Base-by-base conservation (phyloP, 495 filamentous ascomycete species). In the Entonaema liquescens region DNA sequence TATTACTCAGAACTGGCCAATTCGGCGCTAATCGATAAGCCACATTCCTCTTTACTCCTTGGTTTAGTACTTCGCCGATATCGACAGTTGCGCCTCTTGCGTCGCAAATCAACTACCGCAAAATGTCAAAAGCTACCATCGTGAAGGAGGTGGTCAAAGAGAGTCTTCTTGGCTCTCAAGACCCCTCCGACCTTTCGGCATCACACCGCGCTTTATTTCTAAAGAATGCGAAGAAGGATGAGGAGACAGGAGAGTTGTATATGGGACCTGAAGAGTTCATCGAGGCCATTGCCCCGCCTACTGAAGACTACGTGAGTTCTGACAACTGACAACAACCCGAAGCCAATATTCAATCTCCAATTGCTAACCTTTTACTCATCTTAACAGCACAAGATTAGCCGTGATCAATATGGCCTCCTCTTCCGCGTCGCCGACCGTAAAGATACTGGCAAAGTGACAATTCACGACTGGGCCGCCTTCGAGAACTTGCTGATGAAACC, bases 401-500 rank as follows among this genome's bases (percentile, higher is more conserved):
- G 95, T 64, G 90, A 94, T 74, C 94, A 98, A 77, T 99, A 97
- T 79, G 89, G 88, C 8, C 92, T 99, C 73, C 90, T 99, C 9
- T 99, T 98, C 80, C 81, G 83, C 60, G 90, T 99, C 33, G 95
- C 95, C 66, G 95, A 99, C 79, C 87, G 92, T 56, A 86, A 86
- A 49, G 87, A 84, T 58, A 81, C 81, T 23, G 93, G 93, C 61
- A 89, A 86, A 72, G 83, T 99, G 33, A 92, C 78, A 67, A 79
- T 99, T 28, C 84, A 88, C 66, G 95, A 99, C 79, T 99, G 94
- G 94, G 89, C 85, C 13, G 91, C 90, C 50, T 99, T 98, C 78
- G 91, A 97, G 80, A 95, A 97, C 82, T 88, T 99, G 60, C 88
- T 99, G 36, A 86, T 87, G 56, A 98, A 97, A 78, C 93, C 95